Conservation (phyloP, 2,329 filamentous ascomycete genomes). For the Aureobasidium sp. region DNA sequence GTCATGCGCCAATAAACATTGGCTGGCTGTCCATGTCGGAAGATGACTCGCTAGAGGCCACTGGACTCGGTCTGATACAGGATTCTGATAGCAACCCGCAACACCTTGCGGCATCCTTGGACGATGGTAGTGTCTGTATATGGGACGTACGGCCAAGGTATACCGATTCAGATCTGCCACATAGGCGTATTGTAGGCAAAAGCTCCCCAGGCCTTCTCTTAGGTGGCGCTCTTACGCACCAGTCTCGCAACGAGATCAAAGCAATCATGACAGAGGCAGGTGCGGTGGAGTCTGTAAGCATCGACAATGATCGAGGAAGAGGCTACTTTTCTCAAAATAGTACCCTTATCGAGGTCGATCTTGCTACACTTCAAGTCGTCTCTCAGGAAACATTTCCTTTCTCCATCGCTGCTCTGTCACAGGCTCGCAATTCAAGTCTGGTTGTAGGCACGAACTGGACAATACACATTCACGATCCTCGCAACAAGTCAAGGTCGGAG, state of each 20-base stretch:
- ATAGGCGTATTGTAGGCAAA: slow-evolving; percentile 58
- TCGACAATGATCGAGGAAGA: slow-evolving; percentile 59
- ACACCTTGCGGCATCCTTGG: slow-evolving; percentile 67
- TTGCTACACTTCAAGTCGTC: slow-evolving; percentile 63
- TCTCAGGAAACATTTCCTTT: slow-evolving; percentile 68
- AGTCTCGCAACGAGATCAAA: slow-evolving; percentile 20
- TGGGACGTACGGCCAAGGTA: slow-evolving; percentile 53
- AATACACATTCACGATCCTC: slow-evolving; percentile 74
- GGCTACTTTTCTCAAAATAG: slow-evolving; percentile 78
- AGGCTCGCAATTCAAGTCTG: slow-evolving; percentile 61
- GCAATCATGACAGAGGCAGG: slow-evolving; percentile 62
- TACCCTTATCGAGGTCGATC: slow-evolving; percentile 72
- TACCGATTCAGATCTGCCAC: slow-evolving; percentile 23
- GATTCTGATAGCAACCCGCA: slow-evolving; percentile 47
- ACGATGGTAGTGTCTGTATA: slow-evolving; percentile 79
- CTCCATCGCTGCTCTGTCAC: slow-evolving; percentile 76
- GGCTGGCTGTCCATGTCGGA: slow-evolving; percentile 67
- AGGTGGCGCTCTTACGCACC: slow-evolving; percentile 31
- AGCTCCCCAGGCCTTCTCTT: slow-evolving; percentile 64
- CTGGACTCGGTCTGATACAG: slow-evolving; percentile 63
- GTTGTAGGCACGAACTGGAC: slow-evolving; percentile 78
- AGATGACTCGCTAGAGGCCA: slow-evolving; percentile 53
- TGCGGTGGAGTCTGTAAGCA: slow-evolving; percentile 74
- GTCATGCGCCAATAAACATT: slow-evolving; percentile 65
- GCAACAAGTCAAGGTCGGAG: slow-evolving; percentile 34